phyloP scores from a whole-genome alignment of 106 monocot species.

The Allium fistulosum region DNA sequence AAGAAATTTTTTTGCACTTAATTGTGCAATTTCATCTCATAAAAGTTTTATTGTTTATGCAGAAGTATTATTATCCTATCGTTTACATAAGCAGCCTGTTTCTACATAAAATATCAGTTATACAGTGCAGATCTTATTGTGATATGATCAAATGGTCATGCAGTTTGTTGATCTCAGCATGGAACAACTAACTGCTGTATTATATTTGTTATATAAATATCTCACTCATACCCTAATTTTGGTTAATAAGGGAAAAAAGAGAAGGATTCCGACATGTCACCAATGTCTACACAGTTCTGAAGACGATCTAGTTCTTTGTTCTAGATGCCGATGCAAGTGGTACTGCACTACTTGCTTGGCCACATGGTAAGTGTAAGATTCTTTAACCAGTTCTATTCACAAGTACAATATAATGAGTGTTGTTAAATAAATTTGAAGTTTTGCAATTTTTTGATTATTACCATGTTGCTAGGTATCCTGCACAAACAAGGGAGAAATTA shows the following conservation, averaged over 20 bases:
- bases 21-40: no score
- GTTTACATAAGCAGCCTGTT: no score
- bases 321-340: constrained; percentile 6
- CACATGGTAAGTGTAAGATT: constrained; percentile 5
- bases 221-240: no score
- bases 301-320: constrained; percentile 1
- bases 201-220: no score
- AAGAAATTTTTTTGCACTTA: background rate
- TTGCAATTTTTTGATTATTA: no score
- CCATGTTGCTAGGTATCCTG: background rate
- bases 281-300: constrained; percentile 8
- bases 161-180: no score
- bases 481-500: constrained; percentile 4
- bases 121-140: no score
- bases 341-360: constrained; percentile 4
- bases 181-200: no score
- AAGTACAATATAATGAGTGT: background rate
- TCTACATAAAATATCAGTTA: no score
- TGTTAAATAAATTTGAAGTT: background rate
- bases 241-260: background rate
- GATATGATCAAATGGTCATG: no score
- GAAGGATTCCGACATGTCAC: constrained; percentile 11
- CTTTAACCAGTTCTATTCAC: background rate
- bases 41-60: no score
- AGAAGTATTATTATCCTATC: no score